phyloP scores from a whole-genome alignment of 345 rosid species.

The Eucalyptus victrix region DNA sequence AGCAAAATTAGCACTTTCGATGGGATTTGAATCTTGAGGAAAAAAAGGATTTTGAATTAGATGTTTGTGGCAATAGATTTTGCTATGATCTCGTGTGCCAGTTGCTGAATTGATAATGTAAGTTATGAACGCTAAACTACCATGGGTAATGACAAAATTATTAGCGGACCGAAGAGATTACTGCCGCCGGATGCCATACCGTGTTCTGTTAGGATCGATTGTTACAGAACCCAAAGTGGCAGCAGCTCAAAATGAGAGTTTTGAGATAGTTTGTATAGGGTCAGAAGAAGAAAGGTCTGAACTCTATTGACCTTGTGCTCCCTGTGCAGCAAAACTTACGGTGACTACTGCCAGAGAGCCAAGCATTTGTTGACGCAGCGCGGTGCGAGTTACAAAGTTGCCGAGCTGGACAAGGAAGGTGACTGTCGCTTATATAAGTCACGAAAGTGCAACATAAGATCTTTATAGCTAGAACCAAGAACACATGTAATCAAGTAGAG shows the following conservation, averaged over 20 bases:
- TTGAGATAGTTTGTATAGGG: neutral
- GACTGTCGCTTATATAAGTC: neutral
- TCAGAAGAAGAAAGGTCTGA: neutral
- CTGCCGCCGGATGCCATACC: neutral
- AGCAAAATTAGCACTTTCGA: neutral
- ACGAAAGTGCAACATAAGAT: too few species aligned
- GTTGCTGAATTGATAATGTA: neutral
- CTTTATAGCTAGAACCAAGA: too few species aligned
- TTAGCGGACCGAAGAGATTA: neutral
- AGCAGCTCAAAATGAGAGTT: neutral
- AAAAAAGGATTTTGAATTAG: neutral
- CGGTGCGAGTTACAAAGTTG: conserved; percentile 28
- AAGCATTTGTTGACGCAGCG: conserved; percentile 46
- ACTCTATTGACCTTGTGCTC: neutral
- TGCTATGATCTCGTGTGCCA: neutral
- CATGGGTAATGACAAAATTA: neutral
- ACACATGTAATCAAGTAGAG: too few species aligned
- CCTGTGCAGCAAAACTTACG: conserved; percentile 53
- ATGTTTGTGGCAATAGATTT: neutral
- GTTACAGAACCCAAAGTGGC: neutral
- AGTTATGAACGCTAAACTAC: neutral
- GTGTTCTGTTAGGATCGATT: neutral
- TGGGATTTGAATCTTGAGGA: neutral
- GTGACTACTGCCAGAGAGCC: conserved; percentile 48
- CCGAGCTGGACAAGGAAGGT: conserved; percentile 40